Evolutionary conservation across 2,329 filamentous ascomycete species (phyloP).

Genomic region (Pseudogymnoascus pannorum): DNA sequence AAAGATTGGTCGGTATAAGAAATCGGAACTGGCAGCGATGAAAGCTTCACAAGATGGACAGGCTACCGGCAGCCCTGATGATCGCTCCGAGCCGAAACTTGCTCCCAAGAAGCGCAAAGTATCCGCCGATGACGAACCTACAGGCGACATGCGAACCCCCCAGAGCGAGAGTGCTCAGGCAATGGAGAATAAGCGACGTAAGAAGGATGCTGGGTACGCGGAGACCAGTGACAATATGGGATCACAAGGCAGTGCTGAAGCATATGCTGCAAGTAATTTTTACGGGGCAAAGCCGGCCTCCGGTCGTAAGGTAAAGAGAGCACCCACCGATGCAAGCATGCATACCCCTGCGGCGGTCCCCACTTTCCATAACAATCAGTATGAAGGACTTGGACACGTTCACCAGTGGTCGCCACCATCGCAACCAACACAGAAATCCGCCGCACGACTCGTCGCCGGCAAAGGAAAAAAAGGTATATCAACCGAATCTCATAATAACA

Average conservation of each 20-base stretch:
- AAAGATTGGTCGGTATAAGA: constrained; percentile 13
- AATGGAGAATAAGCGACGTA: neutral
- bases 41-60: constrained; percentile 1
- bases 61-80: neutral
- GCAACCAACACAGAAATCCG: neutral
- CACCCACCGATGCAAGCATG: neutral
- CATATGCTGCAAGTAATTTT: neutral
- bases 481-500: neutral
- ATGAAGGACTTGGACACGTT: neutral
- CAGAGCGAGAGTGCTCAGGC: neutral
- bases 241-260: neutral
- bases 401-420: neutral
- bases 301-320: neutral
- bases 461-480: constrained; percentile 5
- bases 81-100: neutral
- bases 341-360: neutral
- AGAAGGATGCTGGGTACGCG: neutral
- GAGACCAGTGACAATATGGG: neutral
- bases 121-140: neutral
- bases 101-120: constrained; percentile 2
- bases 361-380: neutral
- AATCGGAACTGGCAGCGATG: constrained; percentile 8
- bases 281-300: neutral
- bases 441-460: neutral
- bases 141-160: neutral